Evolutionary conservation across 2,329 filamentous ascomycete species (phyloP).

Genomic region (Diaporthe citriasiana): DNA sequence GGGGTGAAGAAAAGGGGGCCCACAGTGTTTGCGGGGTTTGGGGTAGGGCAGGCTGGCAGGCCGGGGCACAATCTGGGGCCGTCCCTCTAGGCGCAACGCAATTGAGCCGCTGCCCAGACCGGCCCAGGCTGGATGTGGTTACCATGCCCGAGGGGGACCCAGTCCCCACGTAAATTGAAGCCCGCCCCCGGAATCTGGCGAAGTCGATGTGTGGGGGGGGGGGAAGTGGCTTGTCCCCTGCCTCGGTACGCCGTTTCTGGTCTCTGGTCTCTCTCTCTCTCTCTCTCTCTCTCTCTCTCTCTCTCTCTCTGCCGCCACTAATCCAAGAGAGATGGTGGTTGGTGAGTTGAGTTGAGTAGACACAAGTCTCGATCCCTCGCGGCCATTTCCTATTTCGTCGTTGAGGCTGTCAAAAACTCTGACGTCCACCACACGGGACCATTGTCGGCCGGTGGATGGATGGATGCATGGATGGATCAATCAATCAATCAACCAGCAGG

Average conservation of each 20-base stretch:
- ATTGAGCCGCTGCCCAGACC: constrained; percentile 31
- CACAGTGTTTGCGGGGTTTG: constrained; percentile 26
- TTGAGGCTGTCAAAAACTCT: neutral
- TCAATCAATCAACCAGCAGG: neutral
- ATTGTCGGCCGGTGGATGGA: neutral
- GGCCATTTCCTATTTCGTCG: constrained; percentile 32
- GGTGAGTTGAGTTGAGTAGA: neutral
- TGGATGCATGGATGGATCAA: neutral
- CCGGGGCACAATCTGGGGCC: constrained; percentile 14
- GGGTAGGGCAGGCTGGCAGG: neutral
- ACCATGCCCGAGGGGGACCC: constrained; percentile 3
- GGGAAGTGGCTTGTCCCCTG: constrained; percentile 12
- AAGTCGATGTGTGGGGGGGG: neutral
- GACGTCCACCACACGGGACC: neutral
- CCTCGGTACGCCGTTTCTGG: neutral
- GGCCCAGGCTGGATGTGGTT: constrained; percentile 4
- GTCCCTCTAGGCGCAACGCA: constrained; percentile 24
- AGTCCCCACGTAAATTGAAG: constrained; percentile 7
- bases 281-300: neutral
- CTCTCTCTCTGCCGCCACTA: neutral
- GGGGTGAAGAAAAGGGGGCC: constrained; percentile 5
- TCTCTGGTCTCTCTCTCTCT: neutral
- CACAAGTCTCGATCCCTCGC: constrained; percentile 19
- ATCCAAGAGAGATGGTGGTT: neutral
- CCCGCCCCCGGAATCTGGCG: constrained; percentile 28